Base-by-base conservation (phyloP, 345 rosid genomes). In the Carallia pectinifolia region DNA sequence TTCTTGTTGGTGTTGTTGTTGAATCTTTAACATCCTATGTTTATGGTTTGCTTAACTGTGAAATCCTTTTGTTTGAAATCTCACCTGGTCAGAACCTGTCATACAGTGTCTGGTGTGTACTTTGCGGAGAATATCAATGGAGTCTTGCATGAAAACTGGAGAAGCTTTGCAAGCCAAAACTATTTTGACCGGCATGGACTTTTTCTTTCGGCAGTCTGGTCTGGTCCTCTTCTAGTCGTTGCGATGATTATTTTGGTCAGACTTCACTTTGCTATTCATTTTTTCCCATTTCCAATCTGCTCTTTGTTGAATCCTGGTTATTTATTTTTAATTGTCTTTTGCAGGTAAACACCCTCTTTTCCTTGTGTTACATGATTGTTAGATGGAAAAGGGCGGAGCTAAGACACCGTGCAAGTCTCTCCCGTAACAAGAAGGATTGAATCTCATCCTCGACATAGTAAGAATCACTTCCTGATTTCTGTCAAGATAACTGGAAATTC, bases 331-430 rank as follows among this genome's bases (percentile, higher is more conserved):
- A 29, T 2, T 69, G 40, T 38, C 54, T 65, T 68, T 67, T 74
- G 78, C 88, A 96, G 99, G 78, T 92, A 71, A 95, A 92, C 80
- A 88, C 94, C 4, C 94, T 96, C 23, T 87, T 89, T 52, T 83
- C 92, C 27, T 79, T 95, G 62, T 90, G 99, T 80, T 77, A 82
- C 80, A 69, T 90, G 67, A 92, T 95, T 5, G 96, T 95, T 29
- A 84, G 81, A 63, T 95, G 99, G 98, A 95, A 95, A 81, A 90
- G 70, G 80, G 98, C 99, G 5, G 99, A 92, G 81, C 97, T 95
- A 44, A 89, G 85, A 81, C 97, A 95, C 77, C 93, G 90, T 0
- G 93, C 98, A 59, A 88, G 94, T 77, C 76, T 81, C 68, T 80
- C 92, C 64, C 92, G 70, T 61, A 74, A 83, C 54, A 95, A 95